Percentiles rank a stretch among this genome's conserved stretches.
These are phyloP conservation scores for Aphelidium insulamus DNA, from an alignment of 371 early-diverging fungal genomes.

Conservation along the genomic window DNA sequence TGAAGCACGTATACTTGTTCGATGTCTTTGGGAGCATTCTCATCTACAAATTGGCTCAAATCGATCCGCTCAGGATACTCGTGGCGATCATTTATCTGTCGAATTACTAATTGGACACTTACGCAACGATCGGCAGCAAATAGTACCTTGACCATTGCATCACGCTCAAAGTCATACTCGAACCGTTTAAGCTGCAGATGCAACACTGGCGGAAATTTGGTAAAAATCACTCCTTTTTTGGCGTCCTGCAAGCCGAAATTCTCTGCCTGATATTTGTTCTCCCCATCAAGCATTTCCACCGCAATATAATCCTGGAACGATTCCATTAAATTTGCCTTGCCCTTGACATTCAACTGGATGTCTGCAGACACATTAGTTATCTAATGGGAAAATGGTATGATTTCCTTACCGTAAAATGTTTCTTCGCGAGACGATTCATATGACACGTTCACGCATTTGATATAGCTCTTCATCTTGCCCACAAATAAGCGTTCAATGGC, in stretches of 20 bases:
- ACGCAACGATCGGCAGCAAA: background rate
- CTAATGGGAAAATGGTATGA: background rate
- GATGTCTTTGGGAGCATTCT: slow-evolving; percentile 29
- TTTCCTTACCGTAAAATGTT: slow-evolving; percentile 45
- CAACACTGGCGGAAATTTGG: slow-evolving; percentile 83
- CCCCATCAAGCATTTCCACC: slow-evolving; percentile 85
- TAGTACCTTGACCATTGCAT: slow-evolving; percentile 67
- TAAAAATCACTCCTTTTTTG: slow-evolving; percentile 85
- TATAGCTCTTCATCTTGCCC: slow-evolving; percentile 86
- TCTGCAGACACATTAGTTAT: slow-evolving; percentile 14
- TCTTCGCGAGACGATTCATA: slow-evolving; percentile 84
- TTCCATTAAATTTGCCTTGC: slow-evolving; percentile 61
- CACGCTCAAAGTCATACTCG: slow-evolving; percentile 85
- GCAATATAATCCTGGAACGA: slow-evolving; percentile 76
- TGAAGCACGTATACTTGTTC: slow-evolving; percentile 64
- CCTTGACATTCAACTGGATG: slow-evolving; percentile 86
- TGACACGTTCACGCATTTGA: slow-evolving; percentile 79
- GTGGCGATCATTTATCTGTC: slow-evolving; percentile 85
- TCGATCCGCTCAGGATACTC: slow-evolving; percentile 86
- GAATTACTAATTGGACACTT: slow-evolving; percentile 3
- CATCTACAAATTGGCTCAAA: slow-evolving; percentile 58
- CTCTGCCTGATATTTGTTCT: slow-evolving; percentile 93
- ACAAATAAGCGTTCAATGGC: slow-evolving; percentile 72
- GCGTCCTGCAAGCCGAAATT: slow-evolving; percentile 92
- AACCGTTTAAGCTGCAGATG: slow-evolving; percentile 96